These are phyloP conservation scores for Helianthus tuberosus DNA, from an alignment of 129 eudicot genomes.

Conservation along the genomic window DNA sequence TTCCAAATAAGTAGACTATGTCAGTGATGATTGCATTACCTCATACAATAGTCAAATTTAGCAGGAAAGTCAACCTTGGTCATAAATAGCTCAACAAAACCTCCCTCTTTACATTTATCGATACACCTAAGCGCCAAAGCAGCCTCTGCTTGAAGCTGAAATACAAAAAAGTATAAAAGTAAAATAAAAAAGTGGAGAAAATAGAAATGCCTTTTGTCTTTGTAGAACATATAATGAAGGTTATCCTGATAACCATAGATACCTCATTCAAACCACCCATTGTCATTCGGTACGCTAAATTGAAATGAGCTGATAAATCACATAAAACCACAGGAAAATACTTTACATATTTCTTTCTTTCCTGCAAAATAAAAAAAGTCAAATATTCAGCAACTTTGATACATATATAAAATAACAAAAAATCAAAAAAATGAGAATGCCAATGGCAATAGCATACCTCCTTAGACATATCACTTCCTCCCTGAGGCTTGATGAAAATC, in stretches of 20 bases:
- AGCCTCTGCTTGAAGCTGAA: slow-evolving; percentile 86
- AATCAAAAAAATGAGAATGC: slow-evolving; percentile 10
- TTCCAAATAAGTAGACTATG: slow-evolving; percentile 13
- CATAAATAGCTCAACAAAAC: slow-evolving; percentile 84
- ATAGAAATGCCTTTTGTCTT: background rate
- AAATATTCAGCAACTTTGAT: background rate
- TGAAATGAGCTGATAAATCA: slow-evolving; percentile 65
- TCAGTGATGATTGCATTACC: slow-evolving; percentile 45
- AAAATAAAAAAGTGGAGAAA: background rate
- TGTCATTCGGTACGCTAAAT: slow-evolving; percentile 78
- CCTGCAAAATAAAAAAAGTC: slow-evolving; percentile 49
- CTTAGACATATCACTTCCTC: slow-evolving; percentile 46
- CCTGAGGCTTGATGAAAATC: slow-evolving; percentile 59
- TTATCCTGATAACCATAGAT: slow-evolving; percentile 17
- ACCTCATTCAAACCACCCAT: slow-evolving; percentile 77
- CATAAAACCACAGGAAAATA: slow-evolving; percentile 73
- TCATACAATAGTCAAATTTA: slow-evolving; percentile 79
- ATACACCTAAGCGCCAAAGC: slow-evolving; percentile 61
- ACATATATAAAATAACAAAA: slow-evolving; percentile 14
- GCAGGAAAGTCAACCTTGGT: slow-evolving; percentile 80
- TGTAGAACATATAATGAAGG: slow-evolving; percentile 4
- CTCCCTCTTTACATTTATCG: slow-evolving; percentile 73
- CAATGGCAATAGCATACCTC: slow-evolving; percentile 48
- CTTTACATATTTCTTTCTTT: slow-evolving; percentile 49
- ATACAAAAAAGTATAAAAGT: background rate